Conservation (phyloP, 768 basidiomycete species). For the Pleurotus pulmonarius region DNA sequence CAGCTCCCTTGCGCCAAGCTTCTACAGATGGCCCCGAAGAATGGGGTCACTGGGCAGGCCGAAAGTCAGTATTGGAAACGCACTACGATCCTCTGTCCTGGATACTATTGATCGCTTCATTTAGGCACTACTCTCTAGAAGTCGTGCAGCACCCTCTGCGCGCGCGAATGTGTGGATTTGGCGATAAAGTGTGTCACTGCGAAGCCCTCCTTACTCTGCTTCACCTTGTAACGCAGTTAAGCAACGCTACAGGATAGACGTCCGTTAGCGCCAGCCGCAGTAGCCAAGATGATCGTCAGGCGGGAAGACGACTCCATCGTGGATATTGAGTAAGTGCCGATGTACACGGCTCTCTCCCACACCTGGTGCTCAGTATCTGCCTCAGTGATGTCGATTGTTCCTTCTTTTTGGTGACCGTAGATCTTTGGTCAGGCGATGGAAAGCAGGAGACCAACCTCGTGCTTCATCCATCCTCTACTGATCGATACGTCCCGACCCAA, state of each 20-base stretch:
- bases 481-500: conserved; percentile 62
- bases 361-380: conserved; percentile 9
- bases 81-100: conserved; percentile 4
- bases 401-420: conserved; percentile 90
- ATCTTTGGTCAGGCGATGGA: conserved; percentile 85
- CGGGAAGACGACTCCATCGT: conserved; percentile 64
- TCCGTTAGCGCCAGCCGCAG: conserved; percentile 87
- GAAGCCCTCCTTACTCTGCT: conserved; percentile 12
- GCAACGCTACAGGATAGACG: conserved; percentile 69
- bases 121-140: conserved; percentile 78
- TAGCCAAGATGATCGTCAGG: conserved; percentile 78
- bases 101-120: conserved; percentile 12
- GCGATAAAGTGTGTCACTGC: conserved; percentile 72
- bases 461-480: conserved; percentile 76
- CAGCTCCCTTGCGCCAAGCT: conserved; percentile 25
- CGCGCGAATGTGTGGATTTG: conserved; percentile 95
- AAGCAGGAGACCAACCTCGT: conserved; percentile 87
- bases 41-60: conserved; percentile 71
- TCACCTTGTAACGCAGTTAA: conserved; percentile 11
- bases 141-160: conserved; percentile 86
- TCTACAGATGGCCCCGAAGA: conserved; percentile 43
- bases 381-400: conserved; percentile 79
- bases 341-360: neutral
- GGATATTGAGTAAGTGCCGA: conserved; percentile 65
- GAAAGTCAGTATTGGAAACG: conserved; percentile 43